Evolutionary conservation across 495 filamentous ascomycete species (phyloP), one percentile per base, ranked within the genome.

Genomic region (Parathielavia hyrcaniae): DNA sequence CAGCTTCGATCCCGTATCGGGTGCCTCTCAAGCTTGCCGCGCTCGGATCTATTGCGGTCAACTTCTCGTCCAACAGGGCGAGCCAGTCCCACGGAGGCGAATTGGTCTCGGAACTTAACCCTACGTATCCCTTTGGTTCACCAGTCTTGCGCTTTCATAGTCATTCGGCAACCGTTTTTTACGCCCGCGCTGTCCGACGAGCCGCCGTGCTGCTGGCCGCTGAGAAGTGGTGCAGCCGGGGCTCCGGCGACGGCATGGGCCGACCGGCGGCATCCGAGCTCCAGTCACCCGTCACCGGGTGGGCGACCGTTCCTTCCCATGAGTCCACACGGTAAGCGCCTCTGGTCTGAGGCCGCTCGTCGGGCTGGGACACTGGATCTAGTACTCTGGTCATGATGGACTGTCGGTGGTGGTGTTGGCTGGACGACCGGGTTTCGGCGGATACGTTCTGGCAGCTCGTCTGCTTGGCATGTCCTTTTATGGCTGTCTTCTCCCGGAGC

Each of bases 81-180:
- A 61, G 56, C 65, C 67, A 67, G 64, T 57, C 65, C 60, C 68
- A 61, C 57, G 69, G 66, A 73, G 5, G 77, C 75, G 81, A 79
- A 80, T 75, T 73, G 73, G 73, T 70, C 69, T 82, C 78, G 84
- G 85, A 87, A 86, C 85, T 87, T 88, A 88, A 88, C 85, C 85
- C 85, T 88, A 88, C 83, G 74, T 67, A 68, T 67, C 71, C 64
- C 16, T 73, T 79, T 78, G 83, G 82, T 84, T 78, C 47, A 66
- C 60, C 57, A 78, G 78, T 70, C 63, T 74, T 77, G 72, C 73
- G 70, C 68, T 73, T 57, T 57, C 19, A 74, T 60, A 67, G 69
- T 72, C 71, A 70, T 72, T 68, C 62, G 53, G 67, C 3, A 9
- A 41, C 61, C 58, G 64, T 69, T 68, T 77, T 77, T 57, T 76